phyloP scores from a whole-genome alignment of 805 yeast genomes.

The Candida bentonensis region DNA sequence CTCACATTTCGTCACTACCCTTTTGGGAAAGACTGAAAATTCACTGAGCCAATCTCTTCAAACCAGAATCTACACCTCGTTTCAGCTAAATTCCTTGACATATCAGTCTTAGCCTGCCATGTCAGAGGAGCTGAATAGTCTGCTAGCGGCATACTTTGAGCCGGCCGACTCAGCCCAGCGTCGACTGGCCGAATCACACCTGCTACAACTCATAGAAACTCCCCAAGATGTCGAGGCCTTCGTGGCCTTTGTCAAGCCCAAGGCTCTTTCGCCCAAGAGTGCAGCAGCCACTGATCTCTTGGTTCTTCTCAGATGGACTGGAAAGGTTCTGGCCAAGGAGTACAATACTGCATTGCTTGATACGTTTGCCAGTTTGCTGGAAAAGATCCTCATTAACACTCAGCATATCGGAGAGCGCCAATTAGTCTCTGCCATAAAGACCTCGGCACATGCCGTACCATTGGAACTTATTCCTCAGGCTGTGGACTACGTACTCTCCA shows the following conservation, averaged over 20 bases:
- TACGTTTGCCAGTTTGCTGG: slow-evolving; percentile 27
- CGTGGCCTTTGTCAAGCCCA: slow-evolving; percentile 19
- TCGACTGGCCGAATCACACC: no score
- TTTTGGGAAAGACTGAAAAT: no score
- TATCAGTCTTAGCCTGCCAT: no score
- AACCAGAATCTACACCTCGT: no score
- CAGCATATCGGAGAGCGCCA: slow-evolving; percentile 16
- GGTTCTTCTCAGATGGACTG: slow-evolving; percentile 43
- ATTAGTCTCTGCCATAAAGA: slow-evolving; percentile 12
- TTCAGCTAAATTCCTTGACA: no score
- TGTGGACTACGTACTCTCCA: slow-evolving; percentile 13
- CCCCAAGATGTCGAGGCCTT: no score
- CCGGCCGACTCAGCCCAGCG: no score
- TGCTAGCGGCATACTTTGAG: no score
- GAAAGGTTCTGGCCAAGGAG: slow-evolving; percentile 15
- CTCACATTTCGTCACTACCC: no score
- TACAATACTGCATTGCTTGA: slow-evolving; percentile 9
- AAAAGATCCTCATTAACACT: slow-evolving; percentile 24
- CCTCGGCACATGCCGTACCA: slow-evolving; percentile 16
- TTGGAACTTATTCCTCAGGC: slow-evolving; percentile 6
- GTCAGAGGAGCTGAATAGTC: no score
- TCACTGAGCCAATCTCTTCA: no score
- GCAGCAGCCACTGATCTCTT: slow-evolving; percentile 41
- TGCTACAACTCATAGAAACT: no score
- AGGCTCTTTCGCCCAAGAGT: slow-evolving; percentile 16